A percentile compares a stretch with the other conserved stretches of the same genome.
Conservation (phyloP, 2,329 filamentous ascomycete genomes). For the Trichoderma koningiopsis region DNA sequence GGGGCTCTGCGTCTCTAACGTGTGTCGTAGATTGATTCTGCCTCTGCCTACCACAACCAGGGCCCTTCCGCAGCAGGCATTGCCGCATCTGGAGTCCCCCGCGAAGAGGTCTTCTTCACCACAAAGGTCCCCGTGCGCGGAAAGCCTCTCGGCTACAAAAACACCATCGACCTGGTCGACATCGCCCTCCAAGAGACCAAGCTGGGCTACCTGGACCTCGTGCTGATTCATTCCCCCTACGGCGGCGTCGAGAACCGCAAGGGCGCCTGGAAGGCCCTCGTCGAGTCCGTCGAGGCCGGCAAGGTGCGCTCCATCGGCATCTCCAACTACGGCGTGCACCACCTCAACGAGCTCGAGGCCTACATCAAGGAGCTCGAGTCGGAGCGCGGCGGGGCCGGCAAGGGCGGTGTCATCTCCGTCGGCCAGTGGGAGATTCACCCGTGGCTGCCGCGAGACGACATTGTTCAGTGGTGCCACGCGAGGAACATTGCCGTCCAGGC, state of each 20-base stretch:
- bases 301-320: constrained; percentile 64
- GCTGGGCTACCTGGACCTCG: constrained; percentile 68
- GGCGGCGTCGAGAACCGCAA: constrained; percentile 59
- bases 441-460: constrained; percentile 79
- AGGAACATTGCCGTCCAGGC: constrained; percentile 65
- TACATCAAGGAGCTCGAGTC: constrained; percentile 63
- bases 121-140: constrained; percentile 54
- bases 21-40: constrained; percentile 54
- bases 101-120: constrained; percentile 57
- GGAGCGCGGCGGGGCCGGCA: constrained; percentile 62
- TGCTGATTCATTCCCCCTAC: constrained; percentile 64
- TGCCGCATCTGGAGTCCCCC: constrained; percentile 44
- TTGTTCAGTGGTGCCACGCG: constrained; percentile 73
- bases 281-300: constrained; percentile 63
- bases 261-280: constrained; percentile 63
- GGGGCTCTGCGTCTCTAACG: background rate
- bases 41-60: constrained; percentile 55
- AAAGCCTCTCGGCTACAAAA: constrained; percentile 57
- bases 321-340: constrained; percentile 67
- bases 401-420: constrained; percentile 74
- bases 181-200: constrained; percentile 63
- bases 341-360: constrained; percentile 61
- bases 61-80: constrained; percentile 51
- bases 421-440: constrained; percentile 91
- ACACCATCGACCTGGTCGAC: constrained; percentile 64